Evolutionary conservation across 352 stramenopile species (phyloP).

Genomic region (Globisporangium barbulae): DNA sequence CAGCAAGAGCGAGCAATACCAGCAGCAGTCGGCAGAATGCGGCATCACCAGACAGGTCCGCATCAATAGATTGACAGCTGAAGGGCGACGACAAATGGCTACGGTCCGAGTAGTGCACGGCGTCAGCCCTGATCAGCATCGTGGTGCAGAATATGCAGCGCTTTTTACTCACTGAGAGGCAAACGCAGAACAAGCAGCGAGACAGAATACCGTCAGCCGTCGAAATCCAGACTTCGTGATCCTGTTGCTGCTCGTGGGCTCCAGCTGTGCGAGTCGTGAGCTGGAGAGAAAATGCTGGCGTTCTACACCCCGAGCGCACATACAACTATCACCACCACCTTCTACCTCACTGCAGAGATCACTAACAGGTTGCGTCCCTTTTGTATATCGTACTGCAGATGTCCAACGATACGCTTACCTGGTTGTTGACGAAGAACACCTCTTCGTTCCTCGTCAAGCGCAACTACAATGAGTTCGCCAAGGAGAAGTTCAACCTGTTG

Average conservation of each 20-base stretch:
- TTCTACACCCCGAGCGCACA: background rate
- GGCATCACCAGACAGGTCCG: constrained; percentile 4
- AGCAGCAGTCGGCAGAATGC: background rate
- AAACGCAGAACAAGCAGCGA: background rate
- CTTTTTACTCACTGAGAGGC: background rate
- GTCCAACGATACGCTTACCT: constrained; percentile 94
- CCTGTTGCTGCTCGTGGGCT: background rate
- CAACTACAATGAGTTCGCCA: constrained; percentile 86
- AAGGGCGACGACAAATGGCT: background rate
- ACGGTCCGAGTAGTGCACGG: background rate
- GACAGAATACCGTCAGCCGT: background rate
- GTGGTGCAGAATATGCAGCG: background rate
- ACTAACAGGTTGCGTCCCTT: background rate
- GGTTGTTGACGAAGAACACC: constrained; percentile 96
- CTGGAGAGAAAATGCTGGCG: background rate
- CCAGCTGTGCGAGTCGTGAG: background rate
- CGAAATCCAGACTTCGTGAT: background rate
- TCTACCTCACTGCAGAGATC: background rate
- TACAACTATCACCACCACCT: background rate
- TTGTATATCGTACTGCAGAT: constrained; percentile 41
- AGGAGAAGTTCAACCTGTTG: constrained; percentile 95
- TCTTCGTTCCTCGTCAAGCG: constrained; percentile 96
- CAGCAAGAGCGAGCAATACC: background rate
- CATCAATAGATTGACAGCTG: background rate
- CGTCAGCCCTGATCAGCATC: background rate